Conservation (phyloP, 2,329 filamentous ascomycete species). For the Fusarium pseudograminearum region DNA sequence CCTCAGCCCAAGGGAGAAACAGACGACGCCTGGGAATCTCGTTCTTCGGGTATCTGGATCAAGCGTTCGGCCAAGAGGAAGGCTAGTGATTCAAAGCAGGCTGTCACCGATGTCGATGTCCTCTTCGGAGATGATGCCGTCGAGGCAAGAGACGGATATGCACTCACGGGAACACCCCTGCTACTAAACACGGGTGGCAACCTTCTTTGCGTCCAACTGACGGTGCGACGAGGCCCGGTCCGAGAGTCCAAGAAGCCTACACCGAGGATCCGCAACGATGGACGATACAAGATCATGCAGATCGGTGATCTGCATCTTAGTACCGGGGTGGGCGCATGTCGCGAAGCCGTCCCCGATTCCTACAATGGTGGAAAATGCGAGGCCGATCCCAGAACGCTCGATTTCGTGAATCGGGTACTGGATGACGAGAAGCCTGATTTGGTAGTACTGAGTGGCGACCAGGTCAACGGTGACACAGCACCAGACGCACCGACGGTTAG, state of each 20-base stretch:
- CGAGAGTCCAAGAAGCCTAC: slow-evolving; percentile 74
- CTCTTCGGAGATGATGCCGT: slow-evolving; percentile 92
- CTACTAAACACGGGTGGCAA: slow-evolving; percentile 74
- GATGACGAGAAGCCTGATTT: slow-evolving; percentile 95
- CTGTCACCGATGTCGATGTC: slow-evolving; percentile 85
- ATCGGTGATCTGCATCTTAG: slow-evolving; percentile 93
- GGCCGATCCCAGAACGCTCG: slow-evolving; percentile 89
- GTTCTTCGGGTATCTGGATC: slow-evolving; percentile 84
- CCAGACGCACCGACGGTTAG: slow-evolving; percentile 87
- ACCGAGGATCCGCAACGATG: slow-evolving; percentile 85
- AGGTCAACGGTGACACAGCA: slow-evolving; percentile 93
- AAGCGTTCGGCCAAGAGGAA: slow-evolving; percentile 78
- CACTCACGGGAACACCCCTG: slow-evolving; percentile 78
- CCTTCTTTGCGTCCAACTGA: slow-evolving; percentile 78
- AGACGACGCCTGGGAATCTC: slow-evolving; percentile 79
- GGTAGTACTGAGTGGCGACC: slow-evolving; percentile 91
- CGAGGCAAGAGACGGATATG: slow-evolving; percentile 89
- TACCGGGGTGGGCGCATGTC: slow-evolving; percentile 86
- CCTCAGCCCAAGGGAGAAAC: slow-evolving; percentile 65
- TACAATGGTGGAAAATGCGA: slow-evolving; percentile 84
- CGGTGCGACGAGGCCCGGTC: slow-evolving; percentile 78
- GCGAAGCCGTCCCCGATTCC: slow-evolving; percentile 83
- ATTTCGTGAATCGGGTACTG: slow-evolving; percentile 85
- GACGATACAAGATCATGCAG: slow-evolving; percentile 97
- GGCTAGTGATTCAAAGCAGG: slow-evolving; percentile 78